These are phyloP conservation scores for Endoconidiophora polonica DNA, from an alignment of 2,329 filamentous ascomycete species.

Conservation along the genomic window DNA sequence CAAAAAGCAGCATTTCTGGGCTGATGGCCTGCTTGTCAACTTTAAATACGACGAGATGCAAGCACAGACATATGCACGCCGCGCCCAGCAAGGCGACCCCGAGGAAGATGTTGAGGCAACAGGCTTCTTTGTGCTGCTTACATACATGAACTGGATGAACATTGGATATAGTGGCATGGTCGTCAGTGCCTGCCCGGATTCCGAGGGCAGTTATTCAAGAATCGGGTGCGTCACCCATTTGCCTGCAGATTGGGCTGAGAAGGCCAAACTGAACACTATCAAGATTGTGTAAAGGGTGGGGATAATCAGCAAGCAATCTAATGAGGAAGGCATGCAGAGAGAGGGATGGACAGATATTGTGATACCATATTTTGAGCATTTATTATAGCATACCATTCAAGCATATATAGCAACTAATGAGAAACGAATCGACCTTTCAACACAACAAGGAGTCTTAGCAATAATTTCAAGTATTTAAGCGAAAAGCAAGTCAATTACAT, in stretches of 20 bases:
- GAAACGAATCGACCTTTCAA: neutral
- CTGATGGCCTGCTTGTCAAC: conserved; percentile 10
- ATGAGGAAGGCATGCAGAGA: neutral
- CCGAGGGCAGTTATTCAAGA: conserved; percentile 7
- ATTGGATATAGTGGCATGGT: conserved; percentile 10
- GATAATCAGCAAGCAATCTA: neutral
- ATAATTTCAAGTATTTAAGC: too few species aligned
- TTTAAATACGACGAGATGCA: conserved; percentile 12
- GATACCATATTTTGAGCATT: conserved; percentile 9
- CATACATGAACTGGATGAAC: conserved; percentile 13
- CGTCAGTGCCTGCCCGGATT: conserved; percentile 11
- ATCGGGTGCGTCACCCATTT: conserved; percentile 12
- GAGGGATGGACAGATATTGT: conserved; percentile 2
- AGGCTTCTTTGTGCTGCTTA: conserved; percentile 10
- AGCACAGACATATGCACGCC: conserved; percentile 9
- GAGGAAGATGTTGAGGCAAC: conserved; percentile 12
- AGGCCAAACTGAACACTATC: conserved; percentile 12
- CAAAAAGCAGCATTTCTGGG: conserved; percentile 12
- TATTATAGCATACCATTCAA: neutral
- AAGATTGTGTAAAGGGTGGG: conserved; percentile 8
- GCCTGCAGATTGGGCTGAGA: conserved; percentile 11
- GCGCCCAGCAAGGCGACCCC: neutral
- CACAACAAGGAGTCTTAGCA: too few species aligned
- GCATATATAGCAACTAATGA: conserved; percentile 8
- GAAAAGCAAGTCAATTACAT: too few species aligned